Base-by-base conservation (phyloP, 768 basidiomycete genomes). In the Mycena vulgaris region DNA sequence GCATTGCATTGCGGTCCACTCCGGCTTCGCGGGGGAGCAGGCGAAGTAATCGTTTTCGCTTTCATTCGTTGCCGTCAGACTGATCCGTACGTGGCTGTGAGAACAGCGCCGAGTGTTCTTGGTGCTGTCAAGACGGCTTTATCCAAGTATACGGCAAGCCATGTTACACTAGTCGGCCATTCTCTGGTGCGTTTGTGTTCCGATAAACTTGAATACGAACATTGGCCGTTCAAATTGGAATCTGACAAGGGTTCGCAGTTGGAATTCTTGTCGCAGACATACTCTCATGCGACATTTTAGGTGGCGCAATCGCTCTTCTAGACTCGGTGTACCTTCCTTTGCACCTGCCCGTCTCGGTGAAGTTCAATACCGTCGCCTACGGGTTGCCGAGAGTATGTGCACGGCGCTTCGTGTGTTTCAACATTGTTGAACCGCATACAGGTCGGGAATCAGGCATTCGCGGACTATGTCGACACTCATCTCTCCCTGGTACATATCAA, bases 391-490 rank as follows among this genome's bases (percentile, higher is more conserved):
- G 78, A 25, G 77, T 77, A 33, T 21, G 61, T 62, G 8, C 14
- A 8, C n/a, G 2, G 37, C 19, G 23, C n/a, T n/a, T 56, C 5
- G 16, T 17, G 4, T 30, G 21, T 39, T n/a, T 28, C 58, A 56
- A 2, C 31, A 17, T 52, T 3, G 23, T 63, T 25, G 10, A 35
- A 39, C 35, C 31, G 7, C 27, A 21, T 23, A 11, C 59, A 86
- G 82, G 84, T 86, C 60, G 88, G 89, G 0, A 88, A 90, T 76
- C 83, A 83, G 67, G 88, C 79, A 10, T 90, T 89, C 68, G 88
- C 87, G 2, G 67, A 88, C 76, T 87, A 87, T 73, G 83, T 89
- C 51, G 85, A 89, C 65, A 80, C 83, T 5, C 75, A 84, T 57
- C 21, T 79, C 30, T 65, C 76, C 13, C 66, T 88, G 60, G 85